phyloP scores from a whole-genome alignment of 2,329 filamentous ascomycete genomes.

The Stromatinia cepivora region DNA sequence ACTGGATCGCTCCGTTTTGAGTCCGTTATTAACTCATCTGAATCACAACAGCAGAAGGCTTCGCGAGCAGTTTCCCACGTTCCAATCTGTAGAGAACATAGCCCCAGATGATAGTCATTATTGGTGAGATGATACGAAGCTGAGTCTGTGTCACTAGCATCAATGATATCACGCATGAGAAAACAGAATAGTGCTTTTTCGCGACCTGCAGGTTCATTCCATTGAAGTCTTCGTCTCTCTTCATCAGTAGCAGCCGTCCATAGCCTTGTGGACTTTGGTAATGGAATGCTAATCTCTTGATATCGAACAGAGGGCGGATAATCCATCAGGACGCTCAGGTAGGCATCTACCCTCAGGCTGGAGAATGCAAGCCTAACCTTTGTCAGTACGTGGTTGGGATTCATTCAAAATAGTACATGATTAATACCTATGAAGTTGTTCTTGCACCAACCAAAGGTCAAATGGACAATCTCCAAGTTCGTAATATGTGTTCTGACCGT shows the following conservation, averaged over 20 bases:
- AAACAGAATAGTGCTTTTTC: constrained; percentile 21
- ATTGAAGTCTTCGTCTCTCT: constrained; percentile 17
- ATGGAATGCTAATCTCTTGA: constrained; percentile 18
- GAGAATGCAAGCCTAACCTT: constrained; percentile 3
- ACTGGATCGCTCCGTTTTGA: not conserved
- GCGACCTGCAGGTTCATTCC: constrained; percentile 14
- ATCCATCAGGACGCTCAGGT: constrained; percentile 15
- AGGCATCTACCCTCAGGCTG: constrained; percentile 10
- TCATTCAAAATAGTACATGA: no score
- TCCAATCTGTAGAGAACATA: constrained; percentile 18
- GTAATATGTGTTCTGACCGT: constrained; percentile 20
- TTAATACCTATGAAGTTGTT: constrained; percentile 11
- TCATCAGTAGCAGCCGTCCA: constrained; percentile 10
- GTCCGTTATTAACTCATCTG: constrained; percentile 18
- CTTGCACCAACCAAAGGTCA: constrained; percentile 10
- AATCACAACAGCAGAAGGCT: constrained; percentile 14
- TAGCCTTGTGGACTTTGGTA: constrained; percentile 13
- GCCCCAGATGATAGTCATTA: constrained; percentile 14
- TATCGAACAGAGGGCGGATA: constrained; percentile 16
- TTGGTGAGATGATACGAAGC: not conserved
- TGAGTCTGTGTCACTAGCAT: not conserved
- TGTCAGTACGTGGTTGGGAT: not conserved
- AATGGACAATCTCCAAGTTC: constrained; percentile 18
- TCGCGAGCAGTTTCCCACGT: constrained; percentile 20
- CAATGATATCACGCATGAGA: constrained; percentile 14